phyloP scores from a whole-genome alignment of 2,329 filamentous ascomycete species.

The Colletotrichum graminicola region DNA sequence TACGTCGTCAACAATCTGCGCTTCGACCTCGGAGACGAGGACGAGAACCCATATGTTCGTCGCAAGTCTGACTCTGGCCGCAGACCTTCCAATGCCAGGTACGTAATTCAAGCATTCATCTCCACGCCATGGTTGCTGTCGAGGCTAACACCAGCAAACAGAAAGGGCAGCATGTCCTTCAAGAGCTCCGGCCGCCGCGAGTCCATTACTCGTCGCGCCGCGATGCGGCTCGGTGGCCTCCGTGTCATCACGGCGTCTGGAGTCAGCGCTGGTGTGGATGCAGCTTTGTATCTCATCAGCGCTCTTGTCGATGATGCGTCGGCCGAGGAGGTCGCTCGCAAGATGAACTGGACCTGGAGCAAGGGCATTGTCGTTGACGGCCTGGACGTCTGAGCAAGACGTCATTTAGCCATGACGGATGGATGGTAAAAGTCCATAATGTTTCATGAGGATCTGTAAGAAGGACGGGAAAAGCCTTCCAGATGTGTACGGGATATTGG shows the following conservation, averaged over 20 bases:
- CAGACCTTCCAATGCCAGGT: conserved; percentile 72
- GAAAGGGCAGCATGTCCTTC: conserved; percentile 88
- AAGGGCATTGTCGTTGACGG: conserved; percentile 89
- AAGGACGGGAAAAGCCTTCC: conserved; percentile 43
- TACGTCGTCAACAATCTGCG: conserved; percentile 94
- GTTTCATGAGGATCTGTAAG: conserved; percentile 42
- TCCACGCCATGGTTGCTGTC: neutral
- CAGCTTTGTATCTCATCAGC: conserved; percentile 85
- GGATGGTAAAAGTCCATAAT: conserved; percentile 39
- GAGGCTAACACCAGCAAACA: conserved; percentile 48
- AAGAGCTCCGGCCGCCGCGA: conserved; percentile 83
- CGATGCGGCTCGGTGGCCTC: conserved; percentile 77
- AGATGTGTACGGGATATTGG: conserved; percentile 37
- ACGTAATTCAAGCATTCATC: conserved; percentile 48
- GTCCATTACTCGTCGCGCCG: conserved; percentile 82
- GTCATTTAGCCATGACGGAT: conserved; percentile 40
- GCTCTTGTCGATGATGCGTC: conserved; percentile 83
- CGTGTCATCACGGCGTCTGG: conserved; percentile 86
- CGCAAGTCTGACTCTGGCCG: conserved; percentile 76
- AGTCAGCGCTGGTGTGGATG: conserved; percentile 84
- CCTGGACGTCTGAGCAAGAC: conserved; percentile 76
- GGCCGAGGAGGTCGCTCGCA: conserved; percentile 79
- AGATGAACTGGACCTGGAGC: conserved; percentile 86
- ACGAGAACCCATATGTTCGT: conserved; percentile 86
- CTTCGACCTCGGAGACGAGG: conserved; percentile 84